Evolutionary conservation across 2,329 filamentous ascomycete species (phyloP), one percentile per base, ranked within the genome.

Genomic region (Geoglossum cookeanum): DNA sequence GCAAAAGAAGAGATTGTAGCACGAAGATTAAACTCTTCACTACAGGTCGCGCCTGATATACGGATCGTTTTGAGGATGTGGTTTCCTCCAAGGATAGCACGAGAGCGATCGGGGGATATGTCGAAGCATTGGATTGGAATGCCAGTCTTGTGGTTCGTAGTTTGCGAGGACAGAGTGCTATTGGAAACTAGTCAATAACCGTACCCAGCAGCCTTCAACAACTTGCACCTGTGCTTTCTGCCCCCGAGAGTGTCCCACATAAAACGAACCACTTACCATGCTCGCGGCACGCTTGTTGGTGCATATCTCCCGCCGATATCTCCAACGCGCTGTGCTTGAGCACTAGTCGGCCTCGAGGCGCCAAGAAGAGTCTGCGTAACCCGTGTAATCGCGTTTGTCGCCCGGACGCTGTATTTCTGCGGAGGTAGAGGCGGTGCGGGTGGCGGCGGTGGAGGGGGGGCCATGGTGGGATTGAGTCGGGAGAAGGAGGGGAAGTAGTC

Each of bases 1-100:
- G 78, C 74, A 65, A 77, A 78, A 62, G 76, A 77, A 63, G 78
- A 74, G 61, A 83, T 78, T 35, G 77, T 75, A 61, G 78, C 74
- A 59, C 79, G 77, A 61, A 84, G 73, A 65, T 84, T 83, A 67
- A 78, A 75, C 60, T 83, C 79, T 65, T 84, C 80, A 57, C 74
- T 74, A 48, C 78, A 79, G 59, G 71, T 72, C 59, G 75, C 72
- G 58, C 78, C 75, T 49, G 76, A 72, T 57, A 83, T 75, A 55
- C 74, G 75, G 60, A 84, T 75, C 1, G 80, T 83, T 67, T 82
- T 82, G 63, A 84, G 74, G 58, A 84, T 82, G 62, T 83, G 79
- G 61, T 78, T 78, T 56, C 80, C 80, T 47, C 78, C 80, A 61
- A 84, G 74, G 57, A 84, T 73, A 56, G 79, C 80, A 71, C 82